A percentile compares a stretch with the other conserved stretches of the same genome.
Conservation (phyloP, 108 stramenopile species). For the Nitzschia sp. region DNA sequence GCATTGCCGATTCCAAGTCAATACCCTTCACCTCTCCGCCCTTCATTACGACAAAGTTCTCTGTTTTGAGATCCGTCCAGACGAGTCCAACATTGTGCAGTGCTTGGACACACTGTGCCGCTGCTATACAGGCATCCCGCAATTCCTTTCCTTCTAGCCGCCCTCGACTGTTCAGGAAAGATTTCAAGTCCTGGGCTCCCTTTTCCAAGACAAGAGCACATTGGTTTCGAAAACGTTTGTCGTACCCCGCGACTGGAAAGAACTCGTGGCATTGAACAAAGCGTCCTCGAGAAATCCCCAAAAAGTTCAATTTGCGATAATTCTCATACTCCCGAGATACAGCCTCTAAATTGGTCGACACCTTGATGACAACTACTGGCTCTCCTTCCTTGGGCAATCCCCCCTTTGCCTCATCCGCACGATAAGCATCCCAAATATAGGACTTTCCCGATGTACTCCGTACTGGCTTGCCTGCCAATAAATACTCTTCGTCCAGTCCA, state of each 20-base stretch:
- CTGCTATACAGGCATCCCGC: conserved; percentile 69
- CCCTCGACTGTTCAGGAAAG: conserved; percentile 50
- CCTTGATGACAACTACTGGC: conserved; percentile 43
- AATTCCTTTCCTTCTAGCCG: conserved; percentile 63
- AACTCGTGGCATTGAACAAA: conserved; percentile 66
- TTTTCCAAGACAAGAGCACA: conserved; percentile 80
- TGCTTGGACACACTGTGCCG: conserved; percentile 72
- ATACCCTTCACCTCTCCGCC: conserved; percentile 73
- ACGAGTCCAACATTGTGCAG: conserved; percentile 72
- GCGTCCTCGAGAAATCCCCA: conserved; percentile 42
- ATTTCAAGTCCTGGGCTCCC: conserved; percentile 76
- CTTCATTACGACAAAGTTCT: conserved; percentile 82
- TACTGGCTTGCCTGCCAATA: conserved; percentile 51
- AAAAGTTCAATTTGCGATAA: conserved; percentile 45
- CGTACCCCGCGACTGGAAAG: conserved; percentile 54
- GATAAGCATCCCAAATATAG: conserved; percentile 48
- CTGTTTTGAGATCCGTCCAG: conserved; percentile 90
- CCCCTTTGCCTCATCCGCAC: conserved; percentile 33
- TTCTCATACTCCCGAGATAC: conserved; percentile 79
- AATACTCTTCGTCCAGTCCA: conserved; percentile 53
- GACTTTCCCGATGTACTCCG: conserved; percentile 62
- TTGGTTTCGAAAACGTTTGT: conserved; percentile 49
- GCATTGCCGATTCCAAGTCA: conserved; percentile 87
- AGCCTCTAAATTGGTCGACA: conserved; percentile 62
- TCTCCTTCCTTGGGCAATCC: conserved; percentile 36